phyloP scores from a whole-genome alignment of 768 basidiomycete genomes.

The Strobilomyces echinocephalus region DNA sequence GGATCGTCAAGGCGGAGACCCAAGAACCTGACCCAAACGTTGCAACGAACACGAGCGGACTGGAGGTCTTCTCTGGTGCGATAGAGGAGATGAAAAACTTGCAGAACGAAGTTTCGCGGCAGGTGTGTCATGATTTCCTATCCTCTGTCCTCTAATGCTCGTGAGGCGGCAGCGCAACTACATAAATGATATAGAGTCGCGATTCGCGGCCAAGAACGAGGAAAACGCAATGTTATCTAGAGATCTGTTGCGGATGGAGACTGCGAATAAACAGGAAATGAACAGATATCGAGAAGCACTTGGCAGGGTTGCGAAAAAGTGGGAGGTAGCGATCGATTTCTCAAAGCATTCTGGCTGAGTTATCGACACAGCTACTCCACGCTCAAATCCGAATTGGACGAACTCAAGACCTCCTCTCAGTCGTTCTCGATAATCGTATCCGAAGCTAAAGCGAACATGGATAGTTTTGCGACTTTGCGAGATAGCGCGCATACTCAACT shows the following conservation, averaged over 20 bases:
- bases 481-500: constrained; percentile 17
- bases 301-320: constrained; percentile 19
- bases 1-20: neutral
- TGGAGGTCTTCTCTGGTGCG: constrained; percentile 3
- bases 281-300: constrained; percentile 19
- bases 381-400: constrained; percentile 29
- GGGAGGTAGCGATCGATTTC: neutral
- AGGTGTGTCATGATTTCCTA: constrained; percentile 5
- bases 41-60: neutral
- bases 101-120: constrained; percentile 7
- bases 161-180: constrained; percentile 14
- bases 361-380: constrained; percentile 21
- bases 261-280: constrained; percentile 8
- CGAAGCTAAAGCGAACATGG: constrained; percentile 24
- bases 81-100: constrained; percentile 2
- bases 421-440: constrained; percentile 19
- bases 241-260: constrained; percentile 12
- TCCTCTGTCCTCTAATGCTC: neutral
- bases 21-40: constrained; percentile 4
- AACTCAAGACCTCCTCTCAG: constrained; percentile 23
- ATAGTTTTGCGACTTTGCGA: constrained; percentile 24
- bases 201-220: constrained; percentile 14
- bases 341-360: neutral
- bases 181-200: constrained; percentile 18
- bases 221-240: constrained; percentile 11